phyloP scores from a whole-genome alignment of 2,329 filamentous ascomycete species.

The Cercospora zeina region DNA sequence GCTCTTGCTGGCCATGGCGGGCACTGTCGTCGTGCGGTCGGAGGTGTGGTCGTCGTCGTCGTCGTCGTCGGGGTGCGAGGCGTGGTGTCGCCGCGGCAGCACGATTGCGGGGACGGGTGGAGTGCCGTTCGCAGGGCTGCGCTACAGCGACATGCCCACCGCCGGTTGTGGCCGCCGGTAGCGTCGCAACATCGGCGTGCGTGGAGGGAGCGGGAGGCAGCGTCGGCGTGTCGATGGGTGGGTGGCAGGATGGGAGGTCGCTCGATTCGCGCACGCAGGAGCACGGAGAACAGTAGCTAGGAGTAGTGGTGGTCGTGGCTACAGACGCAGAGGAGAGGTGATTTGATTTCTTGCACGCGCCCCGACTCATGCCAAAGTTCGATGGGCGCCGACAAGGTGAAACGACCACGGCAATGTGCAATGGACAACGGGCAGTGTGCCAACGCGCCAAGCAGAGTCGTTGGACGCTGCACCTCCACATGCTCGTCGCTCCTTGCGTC shows the following conservation, averaged over 20 bases:
- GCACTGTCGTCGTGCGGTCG: not conserved
- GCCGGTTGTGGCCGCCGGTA: not conserved
- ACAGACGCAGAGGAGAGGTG: not conserved
- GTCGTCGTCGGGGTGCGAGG: not conserved
- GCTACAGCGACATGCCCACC: conserved; percentile 11
- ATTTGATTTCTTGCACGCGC: not conserved
- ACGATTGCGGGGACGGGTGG: conserved; percentile 3
- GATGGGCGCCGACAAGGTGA: not conserved
- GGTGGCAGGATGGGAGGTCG: not conserved
- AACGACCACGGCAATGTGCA: not conserved
- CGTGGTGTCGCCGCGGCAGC: not conserved
- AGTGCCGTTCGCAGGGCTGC: not conserved
- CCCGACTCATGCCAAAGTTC: conserved; percentile 6
- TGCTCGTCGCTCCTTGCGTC: no score
- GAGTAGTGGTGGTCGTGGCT: not conserved
- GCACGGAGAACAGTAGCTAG: not conserved
- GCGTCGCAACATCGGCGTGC: conserved; percentile 15
- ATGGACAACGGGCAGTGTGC: no score
- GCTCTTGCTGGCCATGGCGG: conserved; percentile 31
- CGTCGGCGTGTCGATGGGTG: no score
- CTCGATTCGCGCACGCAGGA: conserved; percentile 1
- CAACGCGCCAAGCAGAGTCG: no score
- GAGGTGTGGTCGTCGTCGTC: not conserved
- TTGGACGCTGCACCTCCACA: no score
- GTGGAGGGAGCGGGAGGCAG: no score